phyloP scores from a whole-genome alignment of 345 rosid species.

The Turritis glabra region DNA sequence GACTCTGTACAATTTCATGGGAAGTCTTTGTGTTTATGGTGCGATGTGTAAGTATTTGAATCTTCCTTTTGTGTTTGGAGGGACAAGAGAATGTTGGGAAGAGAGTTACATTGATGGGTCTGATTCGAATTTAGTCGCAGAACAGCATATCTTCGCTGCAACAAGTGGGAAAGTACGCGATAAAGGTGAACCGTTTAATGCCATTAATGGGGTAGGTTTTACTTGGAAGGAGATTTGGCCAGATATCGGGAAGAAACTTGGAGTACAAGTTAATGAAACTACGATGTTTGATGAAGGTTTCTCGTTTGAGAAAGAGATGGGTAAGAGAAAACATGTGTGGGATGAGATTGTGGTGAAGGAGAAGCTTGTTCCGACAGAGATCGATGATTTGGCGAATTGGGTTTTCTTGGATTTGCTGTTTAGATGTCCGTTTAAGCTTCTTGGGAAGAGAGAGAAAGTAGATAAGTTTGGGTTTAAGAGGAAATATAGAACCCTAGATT shows the following conservation, averaged over 20 bases:
- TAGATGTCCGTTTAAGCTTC: slow-evolving; percentile 66
- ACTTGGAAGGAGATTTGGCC: slow-evolving; percentile 93
- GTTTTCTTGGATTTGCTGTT: slow-evolving; percentile 70
- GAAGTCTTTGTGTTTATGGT: slow-evolving; percentile 76
- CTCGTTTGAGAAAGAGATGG: slow-evolving; percentile 52
- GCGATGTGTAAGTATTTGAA: slow-evolving; percentile 60
- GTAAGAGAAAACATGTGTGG: slow-evolving; percentile 59
- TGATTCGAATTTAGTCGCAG: slow-evolving; percentile 73
- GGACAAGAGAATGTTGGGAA: slow-evolving; percentile 83
- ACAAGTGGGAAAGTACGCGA: slow-evolving; percentile 46
- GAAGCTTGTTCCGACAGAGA: slow-evolving; percentile 50
- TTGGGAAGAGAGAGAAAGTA: slow-evolving; percentile 67
- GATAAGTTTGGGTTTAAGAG: slow-evolving; percentile 64
- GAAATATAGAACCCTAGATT: slow-evolving; percentile 59
- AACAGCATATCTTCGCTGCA: slow-evolving; percentile 79
- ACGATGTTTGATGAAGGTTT: slow-evolving; percentile 53
- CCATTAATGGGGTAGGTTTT: slow-evolving; percentile 68
- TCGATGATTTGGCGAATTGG: slow-evolving; percentile 85
- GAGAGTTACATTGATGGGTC: slow-evolving; percentile 75
- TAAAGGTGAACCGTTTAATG: slow-evolving; percentile 66
- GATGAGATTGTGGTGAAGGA: slow-evolving; percentile 58
- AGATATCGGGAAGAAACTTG: slow-evolving; percentile 55
- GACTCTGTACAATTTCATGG: slow-evolving; percentile 70
- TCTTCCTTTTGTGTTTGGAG: slow-evolving; percentile 89
- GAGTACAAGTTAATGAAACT: slow-evolving; percentile 44